Evolutionary conservation across 495 filamentous ascomycete genomes (phyloP).

Genomic region (Pseudoneurospora amorphoporcata): DNA sequence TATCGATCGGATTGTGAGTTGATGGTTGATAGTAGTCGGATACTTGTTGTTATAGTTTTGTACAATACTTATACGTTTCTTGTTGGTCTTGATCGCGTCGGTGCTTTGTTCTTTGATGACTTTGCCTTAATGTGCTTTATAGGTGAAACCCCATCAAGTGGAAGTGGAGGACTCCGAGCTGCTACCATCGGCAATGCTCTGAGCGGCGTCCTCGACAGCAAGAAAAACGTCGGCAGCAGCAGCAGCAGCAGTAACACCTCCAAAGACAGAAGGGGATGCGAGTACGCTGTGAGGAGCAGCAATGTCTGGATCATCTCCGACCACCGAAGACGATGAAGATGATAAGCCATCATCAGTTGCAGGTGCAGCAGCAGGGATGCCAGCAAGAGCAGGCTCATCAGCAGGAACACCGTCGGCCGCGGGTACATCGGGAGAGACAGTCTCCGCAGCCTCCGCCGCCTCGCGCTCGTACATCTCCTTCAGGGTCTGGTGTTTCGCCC

Average conservation of each 20-base stretch:
- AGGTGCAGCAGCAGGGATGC: not conserved
- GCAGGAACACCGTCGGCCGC: not conserved
- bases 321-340: not conserved
- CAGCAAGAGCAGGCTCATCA: not conserved
- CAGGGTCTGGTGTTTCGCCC: not conserved
- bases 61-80: too few relatives aligned
- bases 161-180: not conserved
- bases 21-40: too few relatives aligned
- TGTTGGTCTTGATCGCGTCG: too few relatives aligned
- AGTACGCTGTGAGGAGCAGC: not conserved
- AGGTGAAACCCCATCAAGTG: not conserved
- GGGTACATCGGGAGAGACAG: not conserved
- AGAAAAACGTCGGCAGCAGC: not conserved
- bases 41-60: too few relatives aligned
- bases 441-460: not conserved
- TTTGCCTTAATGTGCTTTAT: too few relatives aligned
- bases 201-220: not conserved
- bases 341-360: not conserved
- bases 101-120: too few relatives aligned
- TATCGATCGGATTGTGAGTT: too few relatives aligned
- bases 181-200: not conserved
- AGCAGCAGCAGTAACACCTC: not conserved
- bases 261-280: not conserved
- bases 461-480: not conserved
- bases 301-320: not conserved